A percentile compares a stretch with the other conserved stretches of the same genome.
These are phyloP conservation scores for Talaromyces thailandensis DNA, from an alignment of 495 filamentous ascomycete genomes.

Conservation along the genomic window DNA sequence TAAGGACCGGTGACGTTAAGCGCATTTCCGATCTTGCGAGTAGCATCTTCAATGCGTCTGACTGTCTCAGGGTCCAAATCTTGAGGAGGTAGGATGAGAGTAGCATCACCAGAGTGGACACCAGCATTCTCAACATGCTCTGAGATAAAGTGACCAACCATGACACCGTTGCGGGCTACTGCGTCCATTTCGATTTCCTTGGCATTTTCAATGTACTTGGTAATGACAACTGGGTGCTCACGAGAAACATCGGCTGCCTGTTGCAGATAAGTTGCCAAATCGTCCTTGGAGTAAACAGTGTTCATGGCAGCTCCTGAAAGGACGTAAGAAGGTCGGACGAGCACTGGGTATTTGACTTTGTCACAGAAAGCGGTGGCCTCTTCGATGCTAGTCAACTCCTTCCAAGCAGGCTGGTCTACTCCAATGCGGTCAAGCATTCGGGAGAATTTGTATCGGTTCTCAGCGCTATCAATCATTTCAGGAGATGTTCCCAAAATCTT, in stretches of 20 bases:
- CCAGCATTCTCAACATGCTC: conserved; percentile 97
- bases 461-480: conserved; percentile 96
- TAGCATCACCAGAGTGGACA: conserved; percentile 97
- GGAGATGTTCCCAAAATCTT: conserved; percentile 91
- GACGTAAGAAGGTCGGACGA: conserved; percentile 94
- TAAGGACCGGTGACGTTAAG: conserved; percentile 94
- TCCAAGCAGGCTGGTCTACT: conserved; percentile 96
- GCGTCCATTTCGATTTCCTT: conserved; percentile 98
- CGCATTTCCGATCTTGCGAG: conserved; percentile 87
- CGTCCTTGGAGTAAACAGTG: conserved; percentile 87
- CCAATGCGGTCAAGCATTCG: conserved; percentile 91
- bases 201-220: conserved; percentile 95
- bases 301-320: conserved; percentile 98
- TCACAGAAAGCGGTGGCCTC: conserved; percentile 81
- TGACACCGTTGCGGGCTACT: conserved; percentile 76
- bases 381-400: conserved; percentile 86
- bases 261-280: conserved; percentile 83
- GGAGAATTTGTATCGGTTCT: conserved; percentile 98
- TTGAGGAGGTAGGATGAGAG: conserved; percentile 91
- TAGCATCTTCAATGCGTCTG: conserved; percentile 85
- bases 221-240: conserved; percentile 97
- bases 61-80: conserved; percentile 88
- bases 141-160: conserved; percentile 89
- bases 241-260: conserved; percentile 88
- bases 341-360: conserved; percentile 84